A percentile compares a stretch with the other conserved stretches of the same genome.
Conservation (phyloP, 805 yeast species). For the Yarrowia divulgata region DNA sequence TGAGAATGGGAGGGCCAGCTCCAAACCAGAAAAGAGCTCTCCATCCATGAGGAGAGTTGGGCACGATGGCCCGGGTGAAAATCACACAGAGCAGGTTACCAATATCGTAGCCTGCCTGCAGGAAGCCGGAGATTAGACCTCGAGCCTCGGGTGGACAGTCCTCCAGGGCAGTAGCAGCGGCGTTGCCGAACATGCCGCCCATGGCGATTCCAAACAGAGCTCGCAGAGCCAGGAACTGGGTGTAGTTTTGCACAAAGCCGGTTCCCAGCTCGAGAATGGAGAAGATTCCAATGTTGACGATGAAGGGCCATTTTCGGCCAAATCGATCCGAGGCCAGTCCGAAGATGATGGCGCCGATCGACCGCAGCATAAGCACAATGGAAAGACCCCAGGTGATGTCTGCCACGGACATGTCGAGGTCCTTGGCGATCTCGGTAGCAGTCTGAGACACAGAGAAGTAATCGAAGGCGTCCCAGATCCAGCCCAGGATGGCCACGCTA, state of each 20-base stretch:
- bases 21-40: constrained; percentile 76
- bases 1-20: constrained; percentile 66
- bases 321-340: constrained; percentile 67
- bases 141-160: constrained; percentile 67
- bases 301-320: constrained; percentile 74
- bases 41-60: constrained; percentile 64
- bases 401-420: constrained; percentile 55
- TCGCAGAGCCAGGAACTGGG: constrained; percentile 66
- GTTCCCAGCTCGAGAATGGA: constrained; percentile 67
- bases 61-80: constrained; percentile 66
- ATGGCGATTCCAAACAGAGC: constrained; percentile 72
- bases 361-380: constrained; percentile 71
- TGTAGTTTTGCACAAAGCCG: constrained; percentile 66
- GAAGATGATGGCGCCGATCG: constrained; percentile 72
- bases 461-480: constrained; percentile 79
- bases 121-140: constrained; percentile 69
- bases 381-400: constrained; percentile 77
- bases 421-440: constrained; percentile 58
- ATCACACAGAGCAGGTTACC: constrained; percentile 71
- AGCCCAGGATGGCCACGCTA: constrained; percentile 64
- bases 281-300: constrained; percentile 60
- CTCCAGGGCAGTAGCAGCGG: constrained; percentile 71
- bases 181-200: constrained; percentile 75
- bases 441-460: constrained; percentile 69
- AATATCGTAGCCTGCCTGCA: constrained; percentile 82